Base-by-base conservation (phyloP, 345 rosid species). In the Raphanus raphanistrum region DNA sequence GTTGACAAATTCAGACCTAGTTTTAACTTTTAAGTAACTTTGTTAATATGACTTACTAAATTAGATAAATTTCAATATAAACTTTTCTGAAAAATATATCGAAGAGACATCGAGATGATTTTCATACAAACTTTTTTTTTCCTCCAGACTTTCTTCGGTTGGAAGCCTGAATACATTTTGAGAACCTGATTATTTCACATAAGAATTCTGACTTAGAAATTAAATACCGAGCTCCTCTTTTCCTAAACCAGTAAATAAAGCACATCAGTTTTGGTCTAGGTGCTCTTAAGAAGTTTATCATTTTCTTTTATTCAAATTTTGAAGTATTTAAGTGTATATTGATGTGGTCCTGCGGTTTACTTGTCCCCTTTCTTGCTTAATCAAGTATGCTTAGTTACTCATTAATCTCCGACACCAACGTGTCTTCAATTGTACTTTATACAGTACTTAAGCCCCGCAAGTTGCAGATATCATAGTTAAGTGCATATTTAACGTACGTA, bases 401-500 rank as follows among this genome's bases (percentile, higher is more conserved):
- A 60, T 45, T 52, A 69, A 69, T 68, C 28, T 31, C 73, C 70
- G 71, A 54, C 21, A 73, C 66, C 31, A 73, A 78, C 62, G 31
- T 55, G 71, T 69, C 69, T 50, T 61, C 55, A 50, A 26, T 52
- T 61, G 48, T 50, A 62, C 13, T 61, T 38, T 68, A 28, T 57
- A 57, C 6, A 31, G 7, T 76, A 61, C 67, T 76, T 76, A 63
- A 70, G 4, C 68, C 74, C 25, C 17, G 60, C 82, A 73, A 79
- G 74, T 79, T 79, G 74, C 59, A 79, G 10, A 35, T 73, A 68
- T 9, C 45, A 68, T 61, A 35, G 66, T 68, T 68, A 69, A 79
- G 75, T 79, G 70, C 79, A 79, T 31, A 28, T 29, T 1, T 59
- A 54, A 74, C 66, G 82, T 74, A 79, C 82, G 82, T 69, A 79